Evolutionary conservation across 345 rosid species (phyloP), one percentile per base, ranked within the genome.

Genomic region (Reutealis trisperma): DNA sequence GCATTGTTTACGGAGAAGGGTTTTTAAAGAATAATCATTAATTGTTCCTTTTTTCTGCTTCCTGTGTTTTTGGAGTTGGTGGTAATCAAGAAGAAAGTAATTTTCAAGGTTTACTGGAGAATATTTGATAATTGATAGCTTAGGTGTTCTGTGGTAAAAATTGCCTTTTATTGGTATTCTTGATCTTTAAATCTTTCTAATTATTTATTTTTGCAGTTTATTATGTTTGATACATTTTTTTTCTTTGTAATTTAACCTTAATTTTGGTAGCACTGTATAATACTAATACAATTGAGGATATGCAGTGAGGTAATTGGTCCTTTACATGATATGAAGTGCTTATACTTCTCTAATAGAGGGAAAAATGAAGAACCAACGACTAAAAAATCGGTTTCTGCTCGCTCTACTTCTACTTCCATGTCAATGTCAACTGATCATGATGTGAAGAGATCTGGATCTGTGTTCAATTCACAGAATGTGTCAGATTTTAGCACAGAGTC

Each of bases 401-500:
- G 69, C 6, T 85, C 87, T 19, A 37, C 54, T 47, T 73, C 83
- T 37, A 78, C 75, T 37, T 80, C 80, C 55, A 76, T 69, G 75
- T 89, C 95, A 21, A 82, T 71, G 80, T 89, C 93, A 8, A 78
- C 82, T 51, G 93, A 89, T 63, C 83, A 42, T 24, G 89, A 85
- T 12, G 61, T 77, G 18, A 88, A 85, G 78, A 84, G 85, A 85
- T 88, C 91, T 77, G 92, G 90, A 71, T 91, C 97, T 7, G 97
- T 87, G 62, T 86, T 86, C n/a, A 88, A 85, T 80, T 93, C 92
- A 34, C 89, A 85, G 80, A 87, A 86, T 79, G 86, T 78, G 25
- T 89, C 98, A 0, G 93, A 92, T 49, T 83, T 89, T 70, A 90
- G 98, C 90, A 80, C 91, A 1, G 84, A 79, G 27, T 85, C 96